Evolutionary conservation across 169 alveolate genomes (phyloP), one percentile per base, ranked within the genome.

Genomic region (Plasmodium ovale): DNA sequence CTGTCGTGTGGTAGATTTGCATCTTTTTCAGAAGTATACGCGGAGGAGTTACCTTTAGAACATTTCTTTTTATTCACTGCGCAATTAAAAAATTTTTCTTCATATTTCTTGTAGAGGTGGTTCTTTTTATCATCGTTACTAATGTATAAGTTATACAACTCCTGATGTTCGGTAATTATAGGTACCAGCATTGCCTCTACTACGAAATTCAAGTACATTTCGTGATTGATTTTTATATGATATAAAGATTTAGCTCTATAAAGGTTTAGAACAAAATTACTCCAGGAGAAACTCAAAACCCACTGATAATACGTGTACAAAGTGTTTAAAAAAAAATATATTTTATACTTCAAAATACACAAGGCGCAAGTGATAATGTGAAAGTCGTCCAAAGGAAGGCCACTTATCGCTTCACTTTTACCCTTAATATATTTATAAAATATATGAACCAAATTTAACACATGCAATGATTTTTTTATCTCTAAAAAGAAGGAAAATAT

Each of bases 391-490:
- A 33, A 67, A 42, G 35, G 42, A 29, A 19, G 10, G 25, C 39
- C 37, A 68, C 69, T 70, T 69, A 68, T 58, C 3, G 60, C 56
- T n/a, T n/a, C n/a, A 14, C 56, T 47, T 47, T 47, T 47, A 14
- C 25, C 56, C 27, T 71, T 85, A 19, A 85, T 6, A 72, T 68
- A 85, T 72, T 85, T 85, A 85, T 85, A 85, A 85, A 85, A 85
- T 85, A 85, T 85, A 60, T 85, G 87, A 4, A 85, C 91, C 71
- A 85, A 67, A 69, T 85, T 85, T 70, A 85, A 62, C 69, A 85
- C 49, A 14, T 85, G 91, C 14, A 85, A 56, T 1, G 91, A 85
- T 69, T 85, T 85, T 44, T 85, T 85, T 23, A 85, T 85, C 69
- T 85, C 91, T 68, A 85, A 59, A 59, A 85, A 69, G 33, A 19